Conservation (phyloP, 305 asterid genomes). For the Fraxinus platypoda region DNA sequence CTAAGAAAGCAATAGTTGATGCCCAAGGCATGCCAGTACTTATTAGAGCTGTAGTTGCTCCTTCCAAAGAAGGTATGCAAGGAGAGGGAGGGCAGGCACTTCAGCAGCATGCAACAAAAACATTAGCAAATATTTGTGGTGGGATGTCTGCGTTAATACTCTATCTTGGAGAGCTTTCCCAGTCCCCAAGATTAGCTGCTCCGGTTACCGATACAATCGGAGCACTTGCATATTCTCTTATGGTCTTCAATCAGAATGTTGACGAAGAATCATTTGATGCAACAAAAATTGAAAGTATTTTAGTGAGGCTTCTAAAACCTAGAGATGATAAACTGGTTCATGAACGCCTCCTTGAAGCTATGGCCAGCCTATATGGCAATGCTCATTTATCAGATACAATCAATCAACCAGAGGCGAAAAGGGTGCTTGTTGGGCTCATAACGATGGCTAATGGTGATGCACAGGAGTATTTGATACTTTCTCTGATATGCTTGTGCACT, state of each 20-base stretch:
- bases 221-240: slow-evolving; percentile 81
- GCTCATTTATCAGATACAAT: slow-evolving; percentile 39
- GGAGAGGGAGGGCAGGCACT: slow-evolving; percentile 76
- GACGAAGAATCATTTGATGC: slow-evolving; percentile 53
- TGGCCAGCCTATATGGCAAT: slow-evolving; percentile 77
- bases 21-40: slow-evolving; percentile 66
- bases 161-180: slow-evolving; percentile 81
- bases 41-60: slow-evolving; percentile 74
- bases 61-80: slow-evolving; percentile 80
- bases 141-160: slow-evolving; percentile 63
- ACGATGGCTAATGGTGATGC: slow-evolving; percentile 68
- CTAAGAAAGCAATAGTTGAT: slow-evolving; percentile 57
- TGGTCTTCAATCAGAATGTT: slow-evolving; percentile 55
- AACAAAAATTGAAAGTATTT: slow-evolving; percentile 51
- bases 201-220: slow-evolving; percentile 86
- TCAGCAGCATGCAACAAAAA: slow-evolving; percentile 60
- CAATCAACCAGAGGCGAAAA: slow-evolving; percentile 68
- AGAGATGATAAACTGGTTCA: slow-evolving; percentile 79
- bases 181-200: slow-evolving; percentile 73
- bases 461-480: slow-evolving; percentile 64
- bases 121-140: slow-evolving; percentile 73
- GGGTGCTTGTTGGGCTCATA: slow-evolving; percentile 70
- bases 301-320: slow-evolving; percentile 76
- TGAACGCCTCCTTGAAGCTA: slow-evolving; percentile 82
- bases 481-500: slow-evolving; percentile 56